phyloP scores from a whole-genome alignment of 2,329 filamentous ascomycete genomes.

The Ophiostoma australiae region DNA sequence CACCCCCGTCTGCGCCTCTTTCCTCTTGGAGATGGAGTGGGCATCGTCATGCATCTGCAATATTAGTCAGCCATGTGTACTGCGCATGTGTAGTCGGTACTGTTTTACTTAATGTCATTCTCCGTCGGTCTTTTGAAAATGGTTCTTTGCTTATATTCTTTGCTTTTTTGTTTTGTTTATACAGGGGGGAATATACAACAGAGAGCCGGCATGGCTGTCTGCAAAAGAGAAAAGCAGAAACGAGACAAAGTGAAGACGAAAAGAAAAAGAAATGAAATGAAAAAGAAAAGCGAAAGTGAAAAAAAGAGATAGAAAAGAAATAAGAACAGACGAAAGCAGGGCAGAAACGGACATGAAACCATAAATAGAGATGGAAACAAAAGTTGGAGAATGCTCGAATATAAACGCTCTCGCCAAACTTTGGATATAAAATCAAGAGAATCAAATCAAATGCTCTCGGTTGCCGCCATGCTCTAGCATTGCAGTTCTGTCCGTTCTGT shows the following conservation, averaged over 20 bases:
- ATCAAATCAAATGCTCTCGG: neutral
- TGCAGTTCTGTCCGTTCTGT: neutral
- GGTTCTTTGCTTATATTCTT: constrained; percentile 1
- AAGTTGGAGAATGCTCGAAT: neutral
- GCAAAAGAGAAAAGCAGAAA: constrained; percentile 5
- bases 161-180: constrained; percentile 18
- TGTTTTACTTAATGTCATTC: too few relatives aligned
- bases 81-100: too few relatives aligned
- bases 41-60: constrained; percentile 20
- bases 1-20: constrained; percentile 14
- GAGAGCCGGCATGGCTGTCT: constrained; percentile 6
- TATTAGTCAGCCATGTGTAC: neutral
- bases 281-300: neutral
- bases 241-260: neutral
- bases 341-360: neutral
- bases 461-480: neutral
- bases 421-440: neutral
- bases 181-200: constrained; percentile 23
- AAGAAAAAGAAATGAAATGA: neutral
- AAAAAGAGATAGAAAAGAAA: neutral
- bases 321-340: neutral
- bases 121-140: neutral
- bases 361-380: neutral
- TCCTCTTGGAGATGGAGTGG: constrained; percentile 13
- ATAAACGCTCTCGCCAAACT: constrained; percentile 5